Evolutionary conservation across 257 asterid genomes (phyloP), one percentile per base, ranked within the genome.

Genomic region (Cruciata laevipes): DNA sequence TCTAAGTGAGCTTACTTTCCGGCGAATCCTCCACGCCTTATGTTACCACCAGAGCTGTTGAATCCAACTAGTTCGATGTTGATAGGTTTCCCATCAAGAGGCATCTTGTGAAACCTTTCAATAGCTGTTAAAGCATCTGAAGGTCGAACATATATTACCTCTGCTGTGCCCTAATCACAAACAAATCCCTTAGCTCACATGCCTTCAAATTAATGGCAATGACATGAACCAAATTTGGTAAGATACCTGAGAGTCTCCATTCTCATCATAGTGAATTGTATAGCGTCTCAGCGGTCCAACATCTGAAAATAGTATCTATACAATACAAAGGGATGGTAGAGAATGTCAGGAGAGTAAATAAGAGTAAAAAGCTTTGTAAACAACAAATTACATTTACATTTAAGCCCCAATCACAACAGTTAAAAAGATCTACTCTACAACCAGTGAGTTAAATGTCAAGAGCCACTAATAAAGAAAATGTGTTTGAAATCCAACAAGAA

Each of bases 41-140:
- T 9, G 30, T 6, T 8, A 21, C 21, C 75, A 68, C 72, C 84
- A 68, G 71, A 35, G 76, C 79, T 24, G 75, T 81, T 78, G 51
- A 78, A 72, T 53, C 89, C 92, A 23, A 84, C 86, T 47, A 83
- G 76, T 69, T 83, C 93, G 75, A 92, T 63, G 68, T 80, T 79
- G 87, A 92, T 73, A 35, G 86, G 95, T 74, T 73, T 81, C 57
- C 98, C 97, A 53, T 87, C 96, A 74, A 92, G 97, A 73, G 67
- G 84, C 47, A 75, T 76, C 65, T 84, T 73, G 58, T 84, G 77
- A 69, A 81, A 89, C 73, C 72, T 83, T 80, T 71, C 76, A 53
- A 87, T 76, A 72, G 97, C 97, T 66, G 84, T 75, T 78, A 89
- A 66, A 66, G 98, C 97, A 78, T 89, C 96, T 77, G 87, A 89